Percentiles rank a stretch among this genome's conserved stretches.
These are phyloP conservation scores for Penicillium sp. DNA, from an alignment of 2,329 filamentous ascomycete species.

Conservation along the genomic window DNA sequence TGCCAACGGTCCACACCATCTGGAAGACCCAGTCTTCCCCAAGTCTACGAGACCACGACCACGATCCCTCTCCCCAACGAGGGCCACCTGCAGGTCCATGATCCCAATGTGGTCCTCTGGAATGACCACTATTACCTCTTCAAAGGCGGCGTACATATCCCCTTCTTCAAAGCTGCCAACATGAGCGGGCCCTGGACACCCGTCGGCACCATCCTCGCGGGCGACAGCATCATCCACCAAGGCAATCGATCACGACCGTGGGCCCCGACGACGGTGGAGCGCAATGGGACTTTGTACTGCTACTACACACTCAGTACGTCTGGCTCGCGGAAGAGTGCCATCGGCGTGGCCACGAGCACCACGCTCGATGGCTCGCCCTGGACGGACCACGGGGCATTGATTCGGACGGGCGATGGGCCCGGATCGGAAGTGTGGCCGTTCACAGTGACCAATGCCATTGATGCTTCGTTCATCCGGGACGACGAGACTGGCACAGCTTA, in stretches of 20 bases:
- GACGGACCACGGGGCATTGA: conserved; percentile 32
- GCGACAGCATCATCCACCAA: conserved; percentile 26
- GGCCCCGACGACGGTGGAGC: conserved; percentile 30
- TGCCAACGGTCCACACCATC: not conserved
- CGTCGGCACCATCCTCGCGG: conserved; percentile 28
- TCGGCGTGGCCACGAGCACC: conserved; percentile 31
- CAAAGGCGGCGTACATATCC: conserved; percentile 26
- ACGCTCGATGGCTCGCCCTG: conserved; percentile 21
- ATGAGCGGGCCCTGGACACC: conserved; percentile 30
- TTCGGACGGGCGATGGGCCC: conserved; percentile 26
- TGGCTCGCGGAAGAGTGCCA: conserved; percentile 30
- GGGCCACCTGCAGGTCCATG: conserved; percentile 27
- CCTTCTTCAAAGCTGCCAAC: conserved; percentile 20
- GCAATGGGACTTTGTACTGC: conserved; percentile 31
- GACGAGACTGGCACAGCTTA: conserved; percentile 22
- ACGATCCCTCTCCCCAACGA: conserved; percentile 23
- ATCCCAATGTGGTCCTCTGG: conserved; percentile 29
- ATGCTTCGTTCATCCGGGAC: conserved; percentile 28
- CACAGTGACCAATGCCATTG: conserved; percentile 34
- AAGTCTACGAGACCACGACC: conserved; percentile 23
- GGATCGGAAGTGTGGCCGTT: conserved; percentile 26
- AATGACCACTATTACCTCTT: conserved; percentile 31
- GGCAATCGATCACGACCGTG: conserved; percentile 29
- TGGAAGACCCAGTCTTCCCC: not conserved
- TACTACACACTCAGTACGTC: conserved; percentile 29